Percentiles rank a stretch among this genome's conserved stretches.
Conservation (phyloP, 2,329 filamentous ascomycete genomes). For the Madurella fahalii region DNA sequence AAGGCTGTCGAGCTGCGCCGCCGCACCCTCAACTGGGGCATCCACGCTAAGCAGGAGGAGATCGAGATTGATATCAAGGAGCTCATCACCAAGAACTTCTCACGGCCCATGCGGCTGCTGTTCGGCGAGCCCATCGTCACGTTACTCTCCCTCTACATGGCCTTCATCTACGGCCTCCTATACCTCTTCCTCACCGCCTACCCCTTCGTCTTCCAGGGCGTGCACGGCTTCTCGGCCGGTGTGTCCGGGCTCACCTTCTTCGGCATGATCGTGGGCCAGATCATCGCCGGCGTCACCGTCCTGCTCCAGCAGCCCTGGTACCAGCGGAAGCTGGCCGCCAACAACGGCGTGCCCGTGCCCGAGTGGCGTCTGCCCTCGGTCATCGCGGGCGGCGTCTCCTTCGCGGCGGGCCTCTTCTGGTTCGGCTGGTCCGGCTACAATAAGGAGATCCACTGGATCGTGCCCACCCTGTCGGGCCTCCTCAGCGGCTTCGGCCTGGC, state of each 20-base stretch:
- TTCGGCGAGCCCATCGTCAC: conserved; percentile 67
- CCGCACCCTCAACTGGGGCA: conserved; percentile 64
- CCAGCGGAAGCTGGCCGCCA: conserved; percentile 62
- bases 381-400: conserved; percentile 56
- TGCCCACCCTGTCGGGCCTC: conserved; percentile 58
- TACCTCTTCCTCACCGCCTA: conserved; percentile 87
- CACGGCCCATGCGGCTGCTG: conserved; percentile 61
- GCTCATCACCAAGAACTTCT: conserved; percentile 62
- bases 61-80: conserved; percentile 63
- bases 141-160: conserved; percentile 65
- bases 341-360: conserved; percentile 60
- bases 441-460: conserved; percentile 58
- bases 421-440: conserved; percentile 69
- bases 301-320: conserved; percentile 63
- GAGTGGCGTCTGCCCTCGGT: conserved; percentile 64
- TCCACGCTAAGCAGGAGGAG: conserved; percentile 68
- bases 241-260: conserved; percentile 77
- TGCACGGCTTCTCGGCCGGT: conserved; percentile 68
- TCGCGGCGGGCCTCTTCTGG: conserved; percentile 68
- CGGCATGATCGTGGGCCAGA: conserved; percentile 72
- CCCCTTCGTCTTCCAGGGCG: conserved; percentile 69
- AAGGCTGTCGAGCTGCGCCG: conserved; percentile 61
- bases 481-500: conserved; percentile 72
- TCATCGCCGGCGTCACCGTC: conserved; percentile 63
- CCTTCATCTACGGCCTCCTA: conserved; percentile 72